These are phyloP conservation scores for Lippia alba DNA, from an alignment of 305 asterid species.

Conservation along the genomic window DNA sequence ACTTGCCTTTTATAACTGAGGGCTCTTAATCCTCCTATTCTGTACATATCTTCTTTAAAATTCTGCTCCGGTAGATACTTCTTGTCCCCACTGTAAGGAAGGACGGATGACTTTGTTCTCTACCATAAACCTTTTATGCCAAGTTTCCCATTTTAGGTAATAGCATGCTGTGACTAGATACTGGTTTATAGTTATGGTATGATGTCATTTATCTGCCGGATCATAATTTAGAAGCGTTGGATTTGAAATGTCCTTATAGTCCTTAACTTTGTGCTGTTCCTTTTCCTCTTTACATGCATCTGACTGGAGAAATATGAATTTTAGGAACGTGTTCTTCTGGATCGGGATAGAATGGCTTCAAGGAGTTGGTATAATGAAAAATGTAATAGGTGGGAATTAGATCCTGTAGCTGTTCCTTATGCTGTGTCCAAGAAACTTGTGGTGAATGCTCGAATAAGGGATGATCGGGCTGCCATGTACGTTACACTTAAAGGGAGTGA, in stretches of 20 bases:
- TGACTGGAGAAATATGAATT: slow-evolving; percentile 37
- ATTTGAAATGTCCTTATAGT: slow-evolving; percentile 18
- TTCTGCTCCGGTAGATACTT: neutral
- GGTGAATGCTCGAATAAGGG: slow-evolving; percentile 92
- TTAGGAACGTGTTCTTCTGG: slow-evolving; percentile 81
- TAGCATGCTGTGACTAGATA: slow-evolving; percentile 22
- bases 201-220: neutral
- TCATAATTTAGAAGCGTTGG: neutral
- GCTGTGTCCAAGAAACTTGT: slow-evolving; percentile 87
- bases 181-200: slow-evolving; percentile 13
- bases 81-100: neutral
- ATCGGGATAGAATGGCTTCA: slow-evolving; percentile 91
- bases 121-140: neutral
- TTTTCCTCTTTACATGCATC: slow-evolving; percentile 30
- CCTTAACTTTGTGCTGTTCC: slow-evolving; percentile 29
- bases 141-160: neutral
- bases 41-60: neutral
- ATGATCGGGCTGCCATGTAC: slow-evolving; percentile 94
- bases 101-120: no score
- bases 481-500: slow-evolving; percentile 83
- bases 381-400: slow-evolving; percentile 90
- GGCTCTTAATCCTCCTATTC: slow-evolving; percentile 7
- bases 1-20: neutral
- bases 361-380: slow-evolving; percentile 90
- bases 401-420: slow-evolving; percentile 93